A percentile compares a stretch with the other conserved stretches of the same genome.
Evolutionary conservation across 2,329 filamentous ascomycete species (phyloP).

Genomic region (Trichoderma sp.): DNA sequence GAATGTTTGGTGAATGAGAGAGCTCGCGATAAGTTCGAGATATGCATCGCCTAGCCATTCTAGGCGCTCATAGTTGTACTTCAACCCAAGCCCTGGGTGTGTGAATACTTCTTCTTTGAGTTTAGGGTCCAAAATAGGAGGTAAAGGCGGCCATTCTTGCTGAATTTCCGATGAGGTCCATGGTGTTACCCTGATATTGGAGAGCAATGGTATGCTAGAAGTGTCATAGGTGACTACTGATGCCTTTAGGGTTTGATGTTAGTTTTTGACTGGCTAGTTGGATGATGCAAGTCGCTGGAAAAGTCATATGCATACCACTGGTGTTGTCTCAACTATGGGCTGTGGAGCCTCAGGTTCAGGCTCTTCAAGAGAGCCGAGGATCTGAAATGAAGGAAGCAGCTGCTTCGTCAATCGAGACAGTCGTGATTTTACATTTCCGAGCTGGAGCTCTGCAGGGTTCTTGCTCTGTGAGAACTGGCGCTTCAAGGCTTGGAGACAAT

Average conservation of each 20-base stretch:
- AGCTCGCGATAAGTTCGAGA: conserved; percentile 72
- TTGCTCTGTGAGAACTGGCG: conserved; percentile 24
- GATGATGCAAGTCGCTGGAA: neutral
- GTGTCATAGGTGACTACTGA: neutral
- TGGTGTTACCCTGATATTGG: conserved; percentile 36
- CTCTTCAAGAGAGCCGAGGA: conserved; percentile 6
- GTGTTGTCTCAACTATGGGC: neutral
- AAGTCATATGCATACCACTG: neutral
- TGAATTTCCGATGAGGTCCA: conserved; percentile 54
- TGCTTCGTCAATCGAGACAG: conserved; percentile 26
- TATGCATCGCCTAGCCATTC: conserved; percentile 91
- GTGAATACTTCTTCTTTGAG: conserved; percentile 66
- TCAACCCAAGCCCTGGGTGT: conserved; percentile 51
- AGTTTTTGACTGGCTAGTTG: neutral
- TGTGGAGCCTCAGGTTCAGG: neutral
- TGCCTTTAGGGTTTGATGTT: neutral
- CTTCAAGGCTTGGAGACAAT: conserved; percentile 39
- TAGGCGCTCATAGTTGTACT: conserved; percentile 68
- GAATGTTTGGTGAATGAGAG: conserved; percentile 73
- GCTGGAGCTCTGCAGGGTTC: neutral
- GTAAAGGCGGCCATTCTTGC: conserved; percentile 54
- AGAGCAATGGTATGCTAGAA: conserved; percentile 8
- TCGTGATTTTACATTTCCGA: conserved; percentile 19
- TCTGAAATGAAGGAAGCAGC: conserved; percentile 31
- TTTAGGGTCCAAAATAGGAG: conserved; percentile 55